Percentiles rank a stretch among this genome's conserved stretches.
Evolutionary conservation across 768 basidiomycete genomes (phyloP).

Genomic region (Lentinula raphanica): DNA sequence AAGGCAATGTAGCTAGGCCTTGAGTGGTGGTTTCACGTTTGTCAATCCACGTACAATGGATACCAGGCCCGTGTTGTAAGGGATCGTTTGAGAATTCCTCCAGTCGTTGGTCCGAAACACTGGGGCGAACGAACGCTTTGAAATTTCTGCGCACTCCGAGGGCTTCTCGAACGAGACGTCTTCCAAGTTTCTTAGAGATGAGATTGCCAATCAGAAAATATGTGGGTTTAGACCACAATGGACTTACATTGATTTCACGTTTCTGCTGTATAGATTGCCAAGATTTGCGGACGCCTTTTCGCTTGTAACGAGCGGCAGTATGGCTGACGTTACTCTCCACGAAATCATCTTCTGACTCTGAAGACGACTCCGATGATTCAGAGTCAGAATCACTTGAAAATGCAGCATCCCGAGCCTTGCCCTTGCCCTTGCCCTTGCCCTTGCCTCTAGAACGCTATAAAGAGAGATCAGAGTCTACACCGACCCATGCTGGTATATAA

Average conservation of each 20-base stretch:
- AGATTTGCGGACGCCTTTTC: neutral
- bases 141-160: neutral
- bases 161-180: neutral
- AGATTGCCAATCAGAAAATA: neutral
- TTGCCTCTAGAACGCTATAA: too few relatives aligned
- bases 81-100: neutral
- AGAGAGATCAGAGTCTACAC: too few relatives aligned
- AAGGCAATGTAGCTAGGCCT: too few relatives aligned
- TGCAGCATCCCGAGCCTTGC: too few relatives aligned
- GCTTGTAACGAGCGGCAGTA: neutral
- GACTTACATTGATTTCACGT: neutral
- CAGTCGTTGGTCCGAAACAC: neutral
- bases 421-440: too few relatives aligned
- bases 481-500: too few relatives aligned
- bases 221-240: too few relatives aligned
- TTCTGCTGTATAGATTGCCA: neutral
- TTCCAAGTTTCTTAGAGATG: neutral
- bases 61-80: neutral
- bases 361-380: neutral
- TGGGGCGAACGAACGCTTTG: neutral
- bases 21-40: too few relatives aligned
- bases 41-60: neutral
- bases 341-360: neutral
- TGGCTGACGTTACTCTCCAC: neutral
- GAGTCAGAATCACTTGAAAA: neutral